Conservation (phyloP, 2,329 filamentous ascomycete genomes). For the Alternaria brassicae region DNA sequence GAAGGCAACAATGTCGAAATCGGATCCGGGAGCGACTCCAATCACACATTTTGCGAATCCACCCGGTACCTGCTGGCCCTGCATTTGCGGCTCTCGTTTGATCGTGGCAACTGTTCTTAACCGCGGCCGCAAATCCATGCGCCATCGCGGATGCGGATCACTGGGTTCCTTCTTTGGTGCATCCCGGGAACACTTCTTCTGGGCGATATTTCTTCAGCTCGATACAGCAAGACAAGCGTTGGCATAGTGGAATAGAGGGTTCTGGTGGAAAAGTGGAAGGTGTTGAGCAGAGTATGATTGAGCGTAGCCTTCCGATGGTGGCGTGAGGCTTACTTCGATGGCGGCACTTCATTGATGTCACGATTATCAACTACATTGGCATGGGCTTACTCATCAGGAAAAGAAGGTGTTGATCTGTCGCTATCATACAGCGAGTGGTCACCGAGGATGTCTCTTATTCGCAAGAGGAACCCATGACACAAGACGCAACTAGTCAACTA, state of each 20-base stretch:
- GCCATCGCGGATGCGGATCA: constrained; percentile 1
- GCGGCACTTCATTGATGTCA: neutral
- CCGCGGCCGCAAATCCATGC: constrained; percentile 13
- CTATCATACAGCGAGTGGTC: neutral
- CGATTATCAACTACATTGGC: neutral
- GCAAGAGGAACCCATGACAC: neutral
- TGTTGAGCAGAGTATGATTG: neutral
- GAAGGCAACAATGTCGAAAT: neutral
- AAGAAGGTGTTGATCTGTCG: neutral
- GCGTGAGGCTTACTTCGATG: neutral
- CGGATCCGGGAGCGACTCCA: constrained; percentile 2
- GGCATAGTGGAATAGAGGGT: neutral
- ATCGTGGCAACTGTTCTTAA: constrained; percentile 7
- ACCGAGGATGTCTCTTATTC: neutral
- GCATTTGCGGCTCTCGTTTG: constrained; percentile 6
- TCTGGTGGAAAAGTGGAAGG: neutral
- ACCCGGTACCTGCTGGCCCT: constrained; percentile 10
- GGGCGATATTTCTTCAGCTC: constrained; percentile 9
- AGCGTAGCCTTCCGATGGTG: neutral
- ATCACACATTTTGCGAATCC: constrained; percentile 7
- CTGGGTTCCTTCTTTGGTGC: neutral
- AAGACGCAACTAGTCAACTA: neutral
- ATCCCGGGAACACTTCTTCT: constrained; percentile 15
- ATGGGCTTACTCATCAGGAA: neutral
- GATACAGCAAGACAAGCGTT: neutral